Percentiles rank a stretch among this genome's conserved stretches.
Conservation (phyloP, 495 filamentous ascomycete species). For the Podospora sp. region DNA sequence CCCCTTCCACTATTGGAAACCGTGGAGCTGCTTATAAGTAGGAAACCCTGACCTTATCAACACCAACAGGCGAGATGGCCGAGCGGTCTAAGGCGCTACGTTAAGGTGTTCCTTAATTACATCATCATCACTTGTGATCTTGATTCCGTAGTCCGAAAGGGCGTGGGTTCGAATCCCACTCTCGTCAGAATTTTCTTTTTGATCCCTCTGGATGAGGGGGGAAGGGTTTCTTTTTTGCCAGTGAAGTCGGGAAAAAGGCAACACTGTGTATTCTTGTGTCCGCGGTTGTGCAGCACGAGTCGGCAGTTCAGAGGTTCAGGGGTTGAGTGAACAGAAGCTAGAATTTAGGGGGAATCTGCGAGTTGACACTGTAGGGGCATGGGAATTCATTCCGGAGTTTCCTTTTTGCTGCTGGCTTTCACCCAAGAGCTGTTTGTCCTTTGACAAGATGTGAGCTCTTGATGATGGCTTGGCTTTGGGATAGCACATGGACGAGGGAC, state of each 20-base stretch:
- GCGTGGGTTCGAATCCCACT: constrained; percentile 45
- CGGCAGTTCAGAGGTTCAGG: background rate
- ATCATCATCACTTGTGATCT: background rate
- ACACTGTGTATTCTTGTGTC: too few species aligned
- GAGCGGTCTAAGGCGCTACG: background rate
- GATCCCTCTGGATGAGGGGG: background rate
- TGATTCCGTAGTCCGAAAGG: constrained; percentile 43
- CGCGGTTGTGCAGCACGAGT: background rate
- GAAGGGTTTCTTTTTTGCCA: too few species aligned
- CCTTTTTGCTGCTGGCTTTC: too few species aligned
- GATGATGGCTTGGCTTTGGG: too few species aligned
- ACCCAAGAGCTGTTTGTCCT: too few species aligned
- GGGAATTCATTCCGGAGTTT: too few species aligned
- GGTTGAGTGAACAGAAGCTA: background rate
- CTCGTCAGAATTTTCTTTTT: background rate
- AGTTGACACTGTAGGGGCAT: too few species aligned
- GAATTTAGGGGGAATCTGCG: background rate
- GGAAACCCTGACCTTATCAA: background rate
- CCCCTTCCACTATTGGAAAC: too few species aligned
- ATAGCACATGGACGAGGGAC: too few species aligned
- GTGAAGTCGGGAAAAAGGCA: too few species aligned
- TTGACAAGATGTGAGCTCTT: too few species aligned
- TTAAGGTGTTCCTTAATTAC: background rate
- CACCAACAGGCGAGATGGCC: background rate
- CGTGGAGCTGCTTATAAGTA: too few species aligned